These are phyloP conservation scores for Trifolium fragiferum DNA, from an alignment of 306 rosid genomes.

Conservation along the genomic window DNA sequence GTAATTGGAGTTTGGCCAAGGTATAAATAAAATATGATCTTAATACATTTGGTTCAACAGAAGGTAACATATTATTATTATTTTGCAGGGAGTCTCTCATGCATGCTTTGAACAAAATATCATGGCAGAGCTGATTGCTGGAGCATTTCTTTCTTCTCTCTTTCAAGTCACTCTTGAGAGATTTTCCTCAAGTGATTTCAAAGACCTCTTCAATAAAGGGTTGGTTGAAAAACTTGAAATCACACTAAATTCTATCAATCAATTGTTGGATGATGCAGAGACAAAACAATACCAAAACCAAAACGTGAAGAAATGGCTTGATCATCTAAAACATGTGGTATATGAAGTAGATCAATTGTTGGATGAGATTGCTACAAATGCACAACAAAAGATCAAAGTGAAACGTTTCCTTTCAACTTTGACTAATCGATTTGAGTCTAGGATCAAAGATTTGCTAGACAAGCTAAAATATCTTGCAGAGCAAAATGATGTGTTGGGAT, in stretches of 20 bases:
- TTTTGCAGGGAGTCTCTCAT: no score
- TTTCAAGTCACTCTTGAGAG: neutral
- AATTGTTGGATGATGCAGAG: conserved; percentile 52
- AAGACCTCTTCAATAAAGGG: conserved; percentile 3
- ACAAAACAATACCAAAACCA: conserved; percentile 29
- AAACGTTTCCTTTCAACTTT: neutral
- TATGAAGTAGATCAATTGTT: conserved; percentile 37
- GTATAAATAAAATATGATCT: no score
- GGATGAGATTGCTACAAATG: conserved; percentile 43
- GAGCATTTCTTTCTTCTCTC: no score
- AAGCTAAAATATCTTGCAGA: neutral
- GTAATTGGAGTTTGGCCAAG: no score
- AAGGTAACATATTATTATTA: no score
- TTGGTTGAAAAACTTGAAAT: conserved; percentile 23
- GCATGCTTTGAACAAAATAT: no score
- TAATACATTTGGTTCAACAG: no score
- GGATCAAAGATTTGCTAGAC: neutral
- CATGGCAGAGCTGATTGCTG: no score
- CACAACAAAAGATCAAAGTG: no score
- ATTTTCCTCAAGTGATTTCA: conserved; percentile 34
- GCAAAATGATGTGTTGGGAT: neutral
- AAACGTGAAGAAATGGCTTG: conserved; percentile 47
- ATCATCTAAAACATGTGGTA: conserved; percentile 33
- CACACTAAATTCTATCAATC: conserved; percentile 11
- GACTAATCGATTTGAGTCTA: neutral